Evolutionary conservation across 352 stramenopile species (phyloP).

Genomic region (Pythium insidiosum): DNA sequence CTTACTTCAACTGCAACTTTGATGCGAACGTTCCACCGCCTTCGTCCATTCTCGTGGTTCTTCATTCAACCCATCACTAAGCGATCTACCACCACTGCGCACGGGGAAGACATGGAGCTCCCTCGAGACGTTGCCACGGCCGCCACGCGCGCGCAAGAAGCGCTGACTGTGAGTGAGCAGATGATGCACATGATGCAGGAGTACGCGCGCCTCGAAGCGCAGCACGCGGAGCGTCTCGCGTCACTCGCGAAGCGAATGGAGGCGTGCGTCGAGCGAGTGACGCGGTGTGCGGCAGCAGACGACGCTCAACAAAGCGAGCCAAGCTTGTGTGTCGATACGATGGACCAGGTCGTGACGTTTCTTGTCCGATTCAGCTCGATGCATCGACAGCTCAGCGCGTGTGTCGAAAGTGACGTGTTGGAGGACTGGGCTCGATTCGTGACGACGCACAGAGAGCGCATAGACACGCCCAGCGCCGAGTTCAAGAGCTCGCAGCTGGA

Average conservation of each 20-base stretch:
- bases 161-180: conserved; percentile 14
- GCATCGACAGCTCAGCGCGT: conserved; percentile 19
- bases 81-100: not conserved
- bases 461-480: conserved; percentile 10
- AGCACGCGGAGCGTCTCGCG: conserved; percentile 15
- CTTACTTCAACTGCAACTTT: not conserved
- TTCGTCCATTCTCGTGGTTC: conserved; percentile 1
- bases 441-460: conserved; percentile 8
- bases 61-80: too few species aligned
- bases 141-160: conserved; percentile 9
- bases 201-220: conserved; percentile 17
- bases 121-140: conserved; percentile 6
- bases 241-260: conserved; percentile 13
- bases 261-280: conserved; percentile 17
- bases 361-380: conserved; percentile 21
- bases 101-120: not conserved
- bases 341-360: conserved; percentile 28
- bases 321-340: conserved; percentile 17
- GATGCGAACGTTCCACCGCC: not conserved
- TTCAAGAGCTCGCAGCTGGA: conserved; percentile 1
- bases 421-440: conserved; percentile 15
- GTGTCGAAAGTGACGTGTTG: conserved; percentile 14
- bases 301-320: conserved; percentile 4
- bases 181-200: conserved; percentile 21
- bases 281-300: conserved; percentile 1